phyloP scores from a whole-genome alignment of 1,139 yeast species.

The Magnusiomyces suaveolens region DNA sequence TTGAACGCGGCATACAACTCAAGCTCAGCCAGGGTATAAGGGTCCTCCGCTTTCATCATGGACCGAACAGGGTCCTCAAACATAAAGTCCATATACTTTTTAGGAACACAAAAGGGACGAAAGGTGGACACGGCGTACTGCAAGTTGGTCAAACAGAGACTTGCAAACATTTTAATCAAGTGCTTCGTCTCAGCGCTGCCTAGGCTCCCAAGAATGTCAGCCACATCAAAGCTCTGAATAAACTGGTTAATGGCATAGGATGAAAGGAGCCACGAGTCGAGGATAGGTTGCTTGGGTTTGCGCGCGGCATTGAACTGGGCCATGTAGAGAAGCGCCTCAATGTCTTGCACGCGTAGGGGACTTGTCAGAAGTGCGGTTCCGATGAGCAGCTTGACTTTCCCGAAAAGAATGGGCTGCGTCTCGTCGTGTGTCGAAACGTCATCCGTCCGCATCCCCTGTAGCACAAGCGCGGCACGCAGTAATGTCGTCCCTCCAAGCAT shows the following conservation, averaged over 20 bases:
- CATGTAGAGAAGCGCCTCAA: conserved; percentile 46
- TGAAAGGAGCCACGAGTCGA: conserved; percentile 43
- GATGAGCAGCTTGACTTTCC: conserved; percentile 38
- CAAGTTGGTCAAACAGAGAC: neutral
- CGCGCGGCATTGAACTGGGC: conserved; percentile 44
- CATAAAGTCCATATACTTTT: neutral
- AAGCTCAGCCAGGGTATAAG: neutral
- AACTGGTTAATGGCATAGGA: conserved; percentile 42
- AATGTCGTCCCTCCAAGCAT: conserved; percentile 5
- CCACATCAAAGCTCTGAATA: conserved; percentile 35
- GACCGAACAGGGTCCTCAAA: neutral
- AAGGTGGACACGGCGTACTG: conserved; percentile 1
- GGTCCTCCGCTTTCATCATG: neutral
- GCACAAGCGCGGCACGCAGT: conserved; percentile 18
- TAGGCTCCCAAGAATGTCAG: too few relatives aligned
- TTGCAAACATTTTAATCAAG: neutral
- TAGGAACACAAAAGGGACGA: neutral
- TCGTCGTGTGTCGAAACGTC: conserved; percentile 39
- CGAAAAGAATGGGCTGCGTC: conserved; percentile 38
- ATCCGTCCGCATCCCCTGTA: conserved; percentile 30
- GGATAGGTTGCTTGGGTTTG: conserved; percentile 40
- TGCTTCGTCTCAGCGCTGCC: neutral
- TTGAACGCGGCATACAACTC: neutral
- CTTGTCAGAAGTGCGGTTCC: conserved; percentile 41
- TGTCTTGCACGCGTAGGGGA: conserved; percentile 45